Conservation (phyloP, 305 asterid species). For the Rubia tinctorum region DNA sequence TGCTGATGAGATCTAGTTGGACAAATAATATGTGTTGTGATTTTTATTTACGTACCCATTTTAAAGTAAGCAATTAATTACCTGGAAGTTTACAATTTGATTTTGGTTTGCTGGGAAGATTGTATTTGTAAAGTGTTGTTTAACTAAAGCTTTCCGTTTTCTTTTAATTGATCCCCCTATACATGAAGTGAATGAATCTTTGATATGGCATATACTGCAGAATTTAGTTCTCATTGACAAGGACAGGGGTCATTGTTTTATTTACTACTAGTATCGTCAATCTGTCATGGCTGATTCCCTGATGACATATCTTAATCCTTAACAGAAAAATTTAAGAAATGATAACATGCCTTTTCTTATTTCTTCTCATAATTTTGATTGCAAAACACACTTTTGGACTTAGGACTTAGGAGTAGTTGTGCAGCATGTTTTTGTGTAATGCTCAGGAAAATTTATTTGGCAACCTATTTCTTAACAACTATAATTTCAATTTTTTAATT, state of each 20-base stretch:
- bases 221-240: background rate
- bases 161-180: no score
- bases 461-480: slow-evolving; percentile 15
- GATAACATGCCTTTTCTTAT: background rate
- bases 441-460: background rate
- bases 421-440: background rate
- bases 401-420: slow-evolving; percentile 10
- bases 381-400: background rate
- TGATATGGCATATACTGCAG: no score
- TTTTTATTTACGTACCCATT: background rate
- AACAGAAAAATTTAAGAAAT: background rate
- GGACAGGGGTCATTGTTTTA: background rate
- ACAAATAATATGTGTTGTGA: background rate
- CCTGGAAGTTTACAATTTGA: background rate
- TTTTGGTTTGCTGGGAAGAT: background rate
- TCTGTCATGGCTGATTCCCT: background rate
- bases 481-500: background rate
- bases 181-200: no score
- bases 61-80: background rate
- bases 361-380: slow-evolving; percentile 6
- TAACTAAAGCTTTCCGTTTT: no score
- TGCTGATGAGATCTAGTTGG: background rate
- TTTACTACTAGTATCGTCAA: background rate
- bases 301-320: background rate
- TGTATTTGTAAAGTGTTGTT: background rate